A percentile compares a stretch with the other conserved stretches of the same genome.
Evolutionary conservation across 2,329 filamentous ascomycete genomes (phyloP).

Genomic region (Colletotrichum eleusines): DNA sequence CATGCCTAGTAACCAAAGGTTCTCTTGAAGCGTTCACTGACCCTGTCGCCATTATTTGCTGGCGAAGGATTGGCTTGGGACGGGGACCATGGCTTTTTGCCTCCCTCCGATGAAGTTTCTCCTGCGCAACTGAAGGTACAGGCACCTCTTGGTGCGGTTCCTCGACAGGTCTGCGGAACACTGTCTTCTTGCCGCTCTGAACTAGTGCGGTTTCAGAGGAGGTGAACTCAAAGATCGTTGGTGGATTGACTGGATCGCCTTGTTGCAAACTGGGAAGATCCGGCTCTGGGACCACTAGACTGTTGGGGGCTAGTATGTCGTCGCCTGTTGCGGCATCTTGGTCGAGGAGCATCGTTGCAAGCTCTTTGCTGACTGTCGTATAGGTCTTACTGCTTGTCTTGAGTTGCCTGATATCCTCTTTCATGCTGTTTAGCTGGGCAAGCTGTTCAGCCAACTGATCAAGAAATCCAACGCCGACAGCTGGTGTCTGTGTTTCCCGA

Average conservation of each 20-base stretch:
- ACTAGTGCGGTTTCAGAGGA: slow-evolving; percentile 8
- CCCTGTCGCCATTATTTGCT: neutral
- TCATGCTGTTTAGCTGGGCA: slow-evolving; percentile 1
- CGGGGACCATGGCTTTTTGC: neutral
- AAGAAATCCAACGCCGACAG: neutral
- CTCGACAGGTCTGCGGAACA: slow-evolving; percentile 27
- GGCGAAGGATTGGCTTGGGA: slow-evolving; percentile 3
- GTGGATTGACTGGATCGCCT: neutral
- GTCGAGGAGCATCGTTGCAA: neutral
- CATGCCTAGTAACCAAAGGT: neutral
- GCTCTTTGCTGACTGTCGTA: neutral
- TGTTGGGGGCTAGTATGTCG: neutral
- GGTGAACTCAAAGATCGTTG: neutral
- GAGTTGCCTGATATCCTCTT: slow-evolving; percentile 4
- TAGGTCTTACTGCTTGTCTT: slow-evolving; percentile 9
- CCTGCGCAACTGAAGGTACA: slow-evolving; percentile 16
- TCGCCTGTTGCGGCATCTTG: neutral
- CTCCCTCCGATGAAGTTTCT: slow-evolving; percentile 12
- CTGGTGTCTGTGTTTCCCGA: slow-evolving; percentile 7
- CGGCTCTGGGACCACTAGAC: slow-evolving; percentile 1
- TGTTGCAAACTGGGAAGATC: slow-evolving; percentile 12
- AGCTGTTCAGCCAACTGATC: slow-evolving; percentile 27
- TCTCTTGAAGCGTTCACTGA: neutral
- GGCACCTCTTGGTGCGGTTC: neutral
- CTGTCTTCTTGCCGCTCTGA: slow-evolving; percentile 5